Percentiles rank a stretch among this genome's conserved stretches.
Evolutionary conservation across 176 grass and related monocot genomes (phyloP).

Genomic region (Stipa capillata): DNA sequence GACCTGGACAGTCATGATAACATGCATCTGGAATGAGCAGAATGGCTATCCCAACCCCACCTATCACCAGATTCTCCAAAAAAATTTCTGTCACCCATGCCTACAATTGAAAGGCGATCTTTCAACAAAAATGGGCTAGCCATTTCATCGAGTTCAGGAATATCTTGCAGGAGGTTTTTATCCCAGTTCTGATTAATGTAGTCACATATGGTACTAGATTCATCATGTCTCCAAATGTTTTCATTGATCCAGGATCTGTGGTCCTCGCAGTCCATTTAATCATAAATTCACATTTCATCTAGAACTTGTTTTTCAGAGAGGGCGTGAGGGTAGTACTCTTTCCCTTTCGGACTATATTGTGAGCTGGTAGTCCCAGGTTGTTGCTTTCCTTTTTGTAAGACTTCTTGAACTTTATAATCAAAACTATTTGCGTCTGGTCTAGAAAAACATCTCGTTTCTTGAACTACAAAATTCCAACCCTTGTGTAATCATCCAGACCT

Average conservation of each 20-base stretch:
- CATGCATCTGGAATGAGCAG: background rate
- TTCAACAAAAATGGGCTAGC: background rate
- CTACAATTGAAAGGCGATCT: background rate
- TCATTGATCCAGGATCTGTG: background rate
- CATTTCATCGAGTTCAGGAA: background rate
- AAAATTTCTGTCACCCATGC: background rate
- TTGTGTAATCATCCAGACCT: background rate
- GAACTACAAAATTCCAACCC: background rate
- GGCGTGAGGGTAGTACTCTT: background rate
- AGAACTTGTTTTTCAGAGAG: background rate
- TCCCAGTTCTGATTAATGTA: background rate
- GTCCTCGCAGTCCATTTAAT: background rate
- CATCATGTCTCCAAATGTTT: background rate
- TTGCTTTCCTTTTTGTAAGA: background rate
- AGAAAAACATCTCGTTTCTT: background rate
- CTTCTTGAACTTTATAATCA: background rate
- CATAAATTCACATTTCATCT: background rate
- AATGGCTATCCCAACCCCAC: background rate
- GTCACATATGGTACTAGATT: background rate
- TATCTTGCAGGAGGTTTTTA: background rate
- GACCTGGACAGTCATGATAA: background rate
- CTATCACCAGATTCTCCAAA: too few relatives aligned
- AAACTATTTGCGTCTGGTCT: background rate
- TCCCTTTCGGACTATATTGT: background rate
- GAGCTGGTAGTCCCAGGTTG: background rate